Evolutionary conservation across 2,329 filamentous ascomycete genomes (phyloP).

Genomic region (Polytolypa hystricis): DNA sequence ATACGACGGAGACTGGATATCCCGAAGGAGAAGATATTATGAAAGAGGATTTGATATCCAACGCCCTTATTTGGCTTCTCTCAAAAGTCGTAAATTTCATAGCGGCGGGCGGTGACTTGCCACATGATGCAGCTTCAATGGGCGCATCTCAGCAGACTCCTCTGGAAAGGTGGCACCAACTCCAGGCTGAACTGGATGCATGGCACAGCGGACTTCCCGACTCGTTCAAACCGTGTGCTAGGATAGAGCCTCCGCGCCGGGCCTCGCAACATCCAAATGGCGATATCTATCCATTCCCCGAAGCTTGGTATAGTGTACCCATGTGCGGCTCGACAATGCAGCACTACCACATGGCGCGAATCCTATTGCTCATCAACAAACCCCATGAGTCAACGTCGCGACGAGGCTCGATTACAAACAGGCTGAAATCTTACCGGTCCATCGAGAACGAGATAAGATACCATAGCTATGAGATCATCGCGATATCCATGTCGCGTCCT

Average conservation of each 20-base stretch:
- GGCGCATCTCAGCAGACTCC: slow-evolving; percentile 30
- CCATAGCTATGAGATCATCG: slow-evolving; percentile 52
- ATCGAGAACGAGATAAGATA: slow-evolving; percentile 45
- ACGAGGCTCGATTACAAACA: slow-evolving; percentile 41
- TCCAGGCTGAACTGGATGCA: slow-evolving; percentile 46
- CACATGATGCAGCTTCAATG: slow-evolving; percentile 19
- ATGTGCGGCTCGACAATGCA: slow-evolving; percentile 54
- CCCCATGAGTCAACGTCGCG: slow-evolving; percentile 35
- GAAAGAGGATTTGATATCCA: slow-evolving; percentile 53
- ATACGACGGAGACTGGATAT: slow-evolving; percentile 21
- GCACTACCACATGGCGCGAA: slow-evolving; percentile 35
- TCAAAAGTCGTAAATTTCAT: slow-evolving; percentile 57
- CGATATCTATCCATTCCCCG: slow-evolving; percentile 35
- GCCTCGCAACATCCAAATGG: slow-evolving; percentile 19
- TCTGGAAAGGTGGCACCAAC: slow-evolving; percentile 39
- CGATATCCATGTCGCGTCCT: slow-evolving; percentile 47
- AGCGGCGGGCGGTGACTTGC: slow-evolving; percentile 39
- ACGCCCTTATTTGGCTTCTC: slow-evolving; percentile 54
- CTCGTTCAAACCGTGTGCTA: slow-evolving; percentile 48
- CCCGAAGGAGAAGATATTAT: slow-evolving; percentile 35
- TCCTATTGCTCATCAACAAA: slow-evolving; percentile 33
- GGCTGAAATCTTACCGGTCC: slow-evolving; percentile 47
- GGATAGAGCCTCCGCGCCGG: slow-evolving; percentile 30
- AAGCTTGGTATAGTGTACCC: slow-evolving; percentile 54
- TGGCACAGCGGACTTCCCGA: slow-evolving; percentile 51